Evolutionary conservation across 257 asterid genomes (phyloP).

Genomic region (Solanum habrochaites): DNA sequence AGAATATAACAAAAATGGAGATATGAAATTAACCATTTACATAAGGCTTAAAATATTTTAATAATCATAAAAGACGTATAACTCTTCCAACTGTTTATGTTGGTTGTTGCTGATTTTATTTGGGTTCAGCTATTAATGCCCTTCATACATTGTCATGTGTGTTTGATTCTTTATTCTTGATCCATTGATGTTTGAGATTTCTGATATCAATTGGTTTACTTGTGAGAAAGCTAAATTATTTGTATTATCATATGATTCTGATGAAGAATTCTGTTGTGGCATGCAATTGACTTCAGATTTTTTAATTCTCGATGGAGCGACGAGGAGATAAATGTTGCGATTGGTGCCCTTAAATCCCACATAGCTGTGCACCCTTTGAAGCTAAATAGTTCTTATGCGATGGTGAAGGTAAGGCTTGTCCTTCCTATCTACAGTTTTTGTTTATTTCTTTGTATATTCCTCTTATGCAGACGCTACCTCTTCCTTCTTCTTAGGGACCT

Average conservation of each 20-base stretch:
- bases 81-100: neutral
- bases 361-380: slow-evolving; percentile 16
- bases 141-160: neutral
- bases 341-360: slow-evolving; percentile 7
- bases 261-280: neutral
- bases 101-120: neutral
- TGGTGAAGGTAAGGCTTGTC: slow-evolving; percentile 12
- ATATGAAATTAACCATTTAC: neutral
- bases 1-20: neutral
- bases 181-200: neutral
- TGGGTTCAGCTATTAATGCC: neutral
- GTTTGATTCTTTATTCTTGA: neutral
- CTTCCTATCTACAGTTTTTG: neutral
- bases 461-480: neutral
- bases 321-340: slow-evolving; percentile 24
- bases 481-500: slow-evolving; percentile 10
- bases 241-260: neutral
- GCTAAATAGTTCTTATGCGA: slow-evolving; percentile 26
- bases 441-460: neutral
- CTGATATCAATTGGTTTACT: neutral
- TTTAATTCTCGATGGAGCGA: slow-evolving; percentile 19
- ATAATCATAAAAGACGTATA: neutral
- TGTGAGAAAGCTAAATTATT: neutral
- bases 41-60: neutral
- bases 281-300: slow-evolving; percentile 15